Conservation (phyloP, 2,329 filamentous ascomycete genomes). For the Aspergillaceae sp. region DNA sequence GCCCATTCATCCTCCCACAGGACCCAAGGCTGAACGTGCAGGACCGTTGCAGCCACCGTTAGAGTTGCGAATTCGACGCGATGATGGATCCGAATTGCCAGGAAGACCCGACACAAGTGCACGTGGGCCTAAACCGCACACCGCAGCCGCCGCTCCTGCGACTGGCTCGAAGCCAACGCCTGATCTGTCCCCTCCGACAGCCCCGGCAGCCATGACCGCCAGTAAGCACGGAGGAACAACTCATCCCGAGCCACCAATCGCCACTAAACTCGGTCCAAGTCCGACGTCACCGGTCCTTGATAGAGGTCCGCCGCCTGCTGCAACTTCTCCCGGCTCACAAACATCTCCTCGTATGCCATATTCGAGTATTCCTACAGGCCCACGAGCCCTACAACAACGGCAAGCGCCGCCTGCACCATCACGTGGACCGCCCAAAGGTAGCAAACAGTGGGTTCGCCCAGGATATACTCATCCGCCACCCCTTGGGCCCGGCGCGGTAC, state of each 20-base stretch:
- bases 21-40: constrained; percentile 35
- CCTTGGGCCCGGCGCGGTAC: constrained; percentile 9
- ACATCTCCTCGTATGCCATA: constrained; percentile 31
- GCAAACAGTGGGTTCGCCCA: constrained; percentile 33
- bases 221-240: constrained; percentile 15
- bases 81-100: constrained; percentile 13
- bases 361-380: constrained; percentile 33
- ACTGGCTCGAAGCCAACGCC: constrained; percentile 13
- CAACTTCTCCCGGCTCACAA: constrained; percentile 22
- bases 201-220: constrained; percentile 26
- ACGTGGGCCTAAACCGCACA: constrained; percentile 15
- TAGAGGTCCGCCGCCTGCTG: constrained; percentile 16
- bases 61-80: constrained; percentile 19
- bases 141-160: constrained; percentile 5
- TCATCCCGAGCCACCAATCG: constrained; percentile 12
- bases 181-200: constrained; percentile 29
- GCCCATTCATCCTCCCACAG: constrained; percentile 33
- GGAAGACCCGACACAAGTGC: constrained; percentile 18
- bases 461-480: constrained; percentile 22
- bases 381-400: constrained; percentile 32
- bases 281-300: constrained; percentile 19
- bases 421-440: constrained; percentile 25
- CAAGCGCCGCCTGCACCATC: constrained; percentile 18
- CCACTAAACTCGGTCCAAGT: constrained; percentile 12
- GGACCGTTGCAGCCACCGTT: constrained; percentile 13